Evolutionary conservation across 1,284 basidiomycete species (phyloP).

Genomic region (Ceratobasidium sp.): DNA sequence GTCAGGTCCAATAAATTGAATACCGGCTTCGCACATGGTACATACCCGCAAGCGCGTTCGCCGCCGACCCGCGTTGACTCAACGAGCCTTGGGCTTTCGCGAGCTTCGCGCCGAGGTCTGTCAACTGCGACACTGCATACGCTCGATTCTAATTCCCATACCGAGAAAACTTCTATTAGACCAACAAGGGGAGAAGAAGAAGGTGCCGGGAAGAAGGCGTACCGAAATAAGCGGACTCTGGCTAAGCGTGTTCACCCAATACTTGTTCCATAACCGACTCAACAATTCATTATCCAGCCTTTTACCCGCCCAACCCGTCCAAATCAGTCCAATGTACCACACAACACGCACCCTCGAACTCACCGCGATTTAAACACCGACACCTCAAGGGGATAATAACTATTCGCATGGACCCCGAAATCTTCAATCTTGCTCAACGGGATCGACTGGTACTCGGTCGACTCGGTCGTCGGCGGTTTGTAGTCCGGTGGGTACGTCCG

Average conservation of each 20-base stretch:
- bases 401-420: slow-evolving; percentile 97
- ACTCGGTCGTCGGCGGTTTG: slow-evolving; percentile 75
- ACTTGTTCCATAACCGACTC: slow-evolving; percentile 97
- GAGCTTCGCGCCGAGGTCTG: slow-evolving; percentile 90
- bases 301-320: neutral
- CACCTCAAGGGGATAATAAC: slow-evolving; percentile 96
- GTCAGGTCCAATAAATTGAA: neutral
- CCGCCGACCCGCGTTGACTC: slow-evolving; percentile 52
- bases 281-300: slow-evolving; percentile 85
- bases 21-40: slow-evolving; percentile 20
- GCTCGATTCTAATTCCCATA: slow-evolving; percentile 79
- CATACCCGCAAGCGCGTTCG: slow-evolving; percentile 39
- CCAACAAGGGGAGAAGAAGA: no score
- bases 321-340: no score
- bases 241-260: slow-evolving; percentile 97
- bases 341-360: neutral
- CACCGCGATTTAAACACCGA: slow-evolving; percentile 90
- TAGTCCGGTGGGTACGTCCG: slow-evolving; percentile 94
- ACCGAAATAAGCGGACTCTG: slow-evolving; percentile 92
- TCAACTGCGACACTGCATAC: slow-evolving; percentile 89
- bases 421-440: slow-evolving; percentile 96
- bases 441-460: slow-evolving; percentile 93
- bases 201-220: slow-evolving; percentile 54
- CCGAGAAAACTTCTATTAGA: neutral
- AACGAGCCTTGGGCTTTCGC: slow-evolving; percentile 67